Base-by-base conservation (phyloP, 495 filamentous ascomycete genomes). In the Tuber borchii region DNA sequence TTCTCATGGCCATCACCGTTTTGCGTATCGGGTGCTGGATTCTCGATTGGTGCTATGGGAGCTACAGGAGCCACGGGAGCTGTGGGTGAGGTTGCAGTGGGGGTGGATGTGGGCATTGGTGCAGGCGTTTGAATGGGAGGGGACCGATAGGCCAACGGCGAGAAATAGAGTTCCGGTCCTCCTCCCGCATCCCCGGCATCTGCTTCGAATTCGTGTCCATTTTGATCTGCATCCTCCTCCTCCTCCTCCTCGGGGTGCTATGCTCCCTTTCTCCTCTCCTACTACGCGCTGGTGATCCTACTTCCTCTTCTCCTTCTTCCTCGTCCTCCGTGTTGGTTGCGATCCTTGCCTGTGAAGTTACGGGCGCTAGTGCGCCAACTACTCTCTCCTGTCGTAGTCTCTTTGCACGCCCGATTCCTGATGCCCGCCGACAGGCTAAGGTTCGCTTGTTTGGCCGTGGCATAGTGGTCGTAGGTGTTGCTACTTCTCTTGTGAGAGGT, bases 361-460 rank as follows among this genome's bases (percentile, higher is more conserved):
- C 14, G 51, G 51, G n/a, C 10, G 51, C 51, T 61, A 31, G 51
- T 61, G 51, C 51, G 51, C 51, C 51, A 61, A 61, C 26, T 16
- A 61, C 51, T 61, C 51, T 31, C 51, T 61, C 51, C 14, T 61
- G 51, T 31, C 51, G 51, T 26, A 61, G 51, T 16, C 51, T 61
- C 51, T 61, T 61, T 61, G 51, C 51, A 31, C 51, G 51, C 3
- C 51, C 51, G 16, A 61, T 61, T 31, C n/a, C 51, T 16, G 51
- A 61, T 61, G 51, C 51, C n/a, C 51, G 51, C 51, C 76, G 74
- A 45, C 76, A 78, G 45, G 76, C 74, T 65, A 78, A 42, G 43
- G 71, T 74, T 40, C 74, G 69, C 72, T 77, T 78, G 70, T 75
- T 78, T 26, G 75, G 74, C 20, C 76, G 74, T 72, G 76, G 74